Evolutionary conservation across 225 moss, liverwort and hornwort species (phyloP), one percentile per base, ranked within the genome.

Genomic region (Physcomitrium patens): DNA sequence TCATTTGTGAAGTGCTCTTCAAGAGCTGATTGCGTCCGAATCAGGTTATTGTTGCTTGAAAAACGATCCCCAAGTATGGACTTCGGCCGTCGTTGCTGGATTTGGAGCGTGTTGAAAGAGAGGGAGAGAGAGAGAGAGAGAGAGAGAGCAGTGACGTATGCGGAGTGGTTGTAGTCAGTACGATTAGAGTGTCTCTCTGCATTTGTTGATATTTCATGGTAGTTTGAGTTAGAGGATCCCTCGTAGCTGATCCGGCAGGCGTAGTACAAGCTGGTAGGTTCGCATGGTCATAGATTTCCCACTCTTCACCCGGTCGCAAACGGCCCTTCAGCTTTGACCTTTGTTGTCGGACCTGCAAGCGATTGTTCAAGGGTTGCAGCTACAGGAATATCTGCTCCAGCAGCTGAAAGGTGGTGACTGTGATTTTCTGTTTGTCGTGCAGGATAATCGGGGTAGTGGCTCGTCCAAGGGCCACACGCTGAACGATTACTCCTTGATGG

Each of bases 381-480:
- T 46, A 24, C 7, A 37, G 31, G 17, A 47, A n/a, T 10, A 51
- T 50, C 63, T 63, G 19, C 46, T 31, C 63, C 49, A 12, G 18
- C 27, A 50, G 12, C 18, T 31, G 23, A 3, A 18, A 43, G 5
- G 42, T 72, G 60, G 60, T 51, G 15, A 52, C 28, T 18, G 20
- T 43, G 8, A 45, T 0, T 14, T 1, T 68, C 20, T 62, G 27
- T 28, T 37, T 42, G 76, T 3, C 65, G 31, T 71, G 54, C 76
- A 82, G 85, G 9, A 27, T 1, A 48, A 31, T 20, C 37, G 19
- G 10, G 65, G 69, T 8, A 47, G 46, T 22, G 65, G 12, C 60
- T 65, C 82, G 2, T 65, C 19, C 8, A 75, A 79, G 55, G 47
- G 18, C 10, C 11, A 69, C 15, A 67, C 47, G 27, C 24, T 11